Base-by-base conservation (phyloP, 1,139 yeast genomes). In the Groenewaldozyma auringiensis region DNA sequence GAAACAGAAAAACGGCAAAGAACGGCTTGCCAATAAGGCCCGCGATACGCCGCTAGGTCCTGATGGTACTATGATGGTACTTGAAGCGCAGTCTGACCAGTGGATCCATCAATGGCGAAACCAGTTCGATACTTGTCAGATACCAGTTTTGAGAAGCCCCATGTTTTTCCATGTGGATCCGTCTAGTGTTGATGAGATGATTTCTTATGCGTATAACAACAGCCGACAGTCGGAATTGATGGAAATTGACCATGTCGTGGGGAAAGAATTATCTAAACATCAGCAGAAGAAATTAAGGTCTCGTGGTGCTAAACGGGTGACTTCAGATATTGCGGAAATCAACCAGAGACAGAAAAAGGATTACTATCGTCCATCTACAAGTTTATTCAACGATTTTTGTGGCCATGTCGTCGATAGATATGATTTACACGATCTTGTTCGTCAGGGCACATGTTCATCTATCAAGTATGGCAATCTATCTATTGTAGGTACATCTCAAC, bases 151-250 rank as follows among this genome's bases (percentile, higher is more conserved):
- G n/a, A 53, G 77, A 21, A 70, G 75, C 1, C 77, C 78, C 2
- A 72, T 73, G 76, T 72, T 72, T 48, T 73, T 73, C 55, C 78
- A 72, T 49, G 69, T 72, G 0, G 77, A 73, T 49, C 76, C 77
- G 0, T 67, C 61, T 2, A 71, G 70, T 54, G 59, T 72, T 21
- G 77, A 72, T 53, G 75, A 71, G 0, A 53, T 73, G 59, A 66
- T 69, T 16, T 66, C 69, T n/a, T 72, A 56, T 61, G 72, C 77
- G 1, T 63, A 67, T 48, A 47, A 53, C 16, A 51, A 58, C 32
- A 61, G 60, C 14, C 53, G 75, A 21, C 68, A 71, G 45, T 44
- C 50, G 6, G 73, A 72, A 41, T 55, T 72, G 47, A 67, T 61
- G 62, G 75, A 72, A 49, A 71, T 73, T 40, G 63, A 64, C 27